Evolutionary conservation across 108 stramenopile species (phyloP), one percentile per base, ranked within the genome.

Genomic region (Pseudonitzschia pungens): DNA sequence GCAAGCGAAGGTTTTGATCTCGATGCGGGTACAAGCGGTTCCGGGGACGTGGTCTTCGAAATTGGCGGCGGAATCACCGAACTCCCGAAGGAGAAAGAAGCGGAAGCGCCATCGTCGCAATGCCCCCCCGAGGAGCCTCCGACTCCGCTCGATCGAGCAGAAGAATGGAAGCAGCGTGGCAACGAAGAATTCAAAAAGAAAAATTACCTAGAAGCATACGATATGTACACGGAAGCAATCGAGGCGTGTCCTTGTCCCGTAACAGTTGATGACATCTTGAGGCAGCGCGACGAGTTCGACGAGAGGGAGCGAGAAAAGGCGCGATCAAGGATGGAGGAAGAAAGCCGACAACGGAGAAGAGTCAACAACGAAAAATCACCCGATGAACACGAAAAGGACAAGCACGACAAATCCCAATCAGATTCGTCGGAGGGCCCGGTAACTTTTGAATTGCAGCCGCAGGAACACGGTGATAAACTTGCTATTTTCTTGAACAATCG

Each of bases 171-270:
- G 79, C 77, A 76, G 52, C 73, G 77, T 54, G 95, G 95, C 18
- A 96, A 96, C 69, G 78, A 74, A 33, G 75, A 85, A n/a, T 96
- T 91, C 81, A 77, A 85, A 26, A 42, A 55, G 12, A 74, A 81
- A 18, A 78, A 86, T 45, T 92, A 88, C 63, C 69, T 87, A 44
- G 88, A 87, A 53, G 95, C 95, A n/a, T 81, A 81, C 48, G 92
- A 93, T 72, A 68, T 76, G 33, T 96, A 96, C 71, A 88, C 89
- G 0, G 79, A 89, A n/a, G 95, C 95, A 10, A 93, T 96, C 69
- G 85, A 89, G 20, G 86, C 81, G 10, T 85, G 82, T 73, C 90
- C 89, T 11, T 76, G 75, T 41, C 74, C 60, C 60, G 70, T 77
- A 16, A 83, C 68, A 7, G 90, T 76, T 6, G 62, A 65, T 22